Base-by-base conservation (phyloP, 2,329 filamentous ascomycete species). In the Monosporascus sp. region DNA sequence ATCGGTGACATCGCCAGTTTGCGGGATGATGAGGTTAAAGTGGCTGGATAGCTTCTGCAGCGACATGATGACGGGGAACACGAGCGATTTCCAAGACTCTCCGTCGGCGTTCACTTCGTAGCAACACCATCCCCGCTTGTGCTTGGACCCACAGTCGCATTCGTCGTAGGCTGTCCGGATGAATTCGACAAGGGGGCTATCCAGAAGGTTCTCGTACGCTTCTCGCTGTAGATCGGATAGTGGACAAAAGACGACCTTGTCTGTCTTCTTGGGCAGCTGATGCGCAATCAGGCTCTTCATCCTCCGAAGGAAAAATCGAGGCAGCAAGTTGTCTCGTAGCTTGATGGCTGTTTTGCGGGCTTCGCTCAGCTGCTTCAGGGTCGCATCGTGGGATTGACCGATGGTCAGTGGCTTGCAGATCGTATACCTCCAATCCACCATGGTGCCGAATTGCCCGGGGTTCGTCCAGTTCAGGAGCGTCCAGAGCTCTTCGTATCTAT, bases 401-500 rank as follows among this genome's bases (percentile, higher is more conserved):
- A 92, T 75, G 52, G 88, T 89, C 52, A 99, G 75, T 0, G 93
- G 94, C 22, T 86, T 81, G 51, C 86, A 86, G 54, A 99, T 90
- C 38, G 81, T 84, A 20, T 80, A 77, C 63, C 85, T 87, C 94
- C 94, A 99, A 43, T 89, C 88, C 5, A 80, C 74, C 9, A 88
- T 64, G 0, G 77, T 77, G 17, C 81, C 82, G 52, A 86, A 81
- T 47, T 79, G 72, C 0, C 91, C 93, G 0, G 94, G 94, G 61
- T 95, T 94, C 0, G 91, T 92, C 94, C 94, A 99, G 67, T 99
- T 96, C 3, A 99, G 76, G 0, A 99, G 77, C 0, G 91, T 95
- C 93, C 93, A 99, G 1, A 99, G 79, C 69, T 99, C 94, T 66
- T 97, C 91, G 68, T 99, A 99, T 60, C 90, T 94, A 70, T 99